Conservation (phyloP, 1,284 basidiomycete species). For the Omphalotus olearius region DNA sequence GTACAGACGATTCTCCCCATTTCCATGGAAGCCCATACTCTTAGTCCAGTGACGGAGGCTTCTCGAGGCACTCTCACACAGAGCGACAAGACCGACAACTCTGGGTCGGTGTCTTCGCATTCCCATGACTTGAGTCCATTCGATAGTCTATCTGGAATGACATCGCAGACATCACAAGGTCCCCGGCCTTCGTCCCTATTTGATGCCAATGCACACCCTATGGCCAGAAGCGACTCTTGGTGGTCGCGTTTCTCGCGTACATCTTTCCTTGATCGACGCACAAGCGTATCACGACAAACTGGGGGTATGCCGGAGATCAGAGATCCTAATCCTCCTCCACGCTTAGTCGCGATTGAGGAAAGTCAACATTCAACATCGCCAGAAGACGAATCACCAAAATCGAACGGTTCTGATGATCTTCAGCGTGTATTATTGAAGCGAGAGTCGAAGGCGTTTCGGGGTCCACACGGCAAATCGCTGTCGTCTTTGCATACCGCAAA, state of each 20-base stretch:
- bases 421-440: constrained; percentile 22
- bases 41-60: constrained; percentile 36
- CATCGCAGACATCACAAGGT: constrained; percentile 23
- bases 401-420: constrained; percentile 17
- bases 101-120: constrained; percentile 26
- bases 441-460: constrained; percentile 24
- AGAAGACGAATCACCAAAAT: constrained; percentile 23
- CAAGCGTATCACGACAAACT: constrained; percentile 31
- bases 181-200: constrained; percentile 35
- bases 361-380: constrained; percentile 30
- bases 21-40: constrained; percentile 25
- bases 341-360: constrained; percentile 54
- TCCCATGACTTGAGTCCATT: constrained; percentile 28
- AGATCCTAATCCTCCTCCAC: constrained; percentile 68
- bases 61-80: constrained; percentile 29
- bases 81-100: constrained; percentile 18
- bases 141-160: constrained; percentile 19
- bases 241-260: constrained; percentile 42
- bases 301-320: constrained; percentile 49
- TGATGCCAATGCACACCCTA: constrained; percentile 24
- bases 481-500: constrained; percentile 60
- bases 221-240: constrained; percentile 44
- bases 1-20: constrained; percentile 30
- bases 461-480: constrained; percentile 42
- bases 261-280: constrained; percentile 48